Evolutionary conservation across 495 filamentous ascomycete genomes (phyloP).

Genomic region (Podospora pseudopauciseta): DNA sequence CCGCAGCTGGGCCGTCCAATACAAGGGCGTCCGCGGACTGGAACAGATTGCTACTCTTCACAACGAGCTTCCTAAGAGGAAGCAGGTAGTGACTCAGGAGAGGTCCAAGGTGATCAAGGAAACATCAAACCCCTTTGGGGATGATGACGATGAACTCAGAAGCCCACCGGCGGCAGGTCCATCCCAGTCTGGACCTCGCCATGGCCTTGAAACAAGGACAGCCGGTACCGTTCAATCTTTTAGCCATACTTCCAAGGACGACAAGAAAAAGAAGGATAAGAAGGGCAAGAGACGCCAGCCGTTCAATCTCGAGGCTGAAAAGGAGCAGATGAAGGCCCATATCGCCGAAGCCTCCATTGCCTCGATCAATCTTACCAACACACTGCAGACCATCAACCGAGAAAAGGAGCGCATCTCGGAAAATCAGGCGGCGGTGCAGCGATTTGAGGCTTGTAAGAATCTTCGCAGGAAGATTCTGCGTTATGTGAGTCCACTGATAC

Average conservation of each 20-base stretch:
- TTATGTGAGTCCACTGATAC: constrained; percentile 53
- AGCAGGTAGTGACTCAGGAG: constrained; percentile 60
- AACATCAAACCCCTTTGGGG: constrained; percentile 61
- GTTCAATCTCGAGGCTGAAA: constrained; percentile 86
- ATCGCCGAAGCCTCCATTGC: constrained; percentile 85
- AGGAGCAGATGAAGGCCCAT: constrained; percentile 72
- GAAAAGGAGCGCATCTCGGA: constrained; percentile 85
- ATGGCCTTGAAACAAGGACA: constrained; percentile 24
- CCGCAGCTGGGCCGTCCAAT: constrained; percentile 79
- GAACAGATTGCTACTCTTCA: constrained; percentile 74
- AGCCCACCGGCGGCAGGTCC: constrained; percentile 8
- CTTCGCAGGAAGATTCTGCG: constrained; percentile 79
- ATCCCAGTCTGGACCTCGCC: constrained; percentile 28
- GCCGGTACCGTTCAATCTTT: constrained; percentile 35
- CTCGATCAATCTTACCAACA: constrained; percentile 86
- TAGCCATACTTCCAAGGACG: constrained; percentile 38
- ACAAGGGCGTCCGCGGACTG: constrained; percentile 78
- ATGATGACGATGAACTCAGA: constrained; percentile 55
- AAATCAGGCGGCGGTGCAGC: constrained; percentile 66
- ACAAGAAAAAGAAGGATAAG: constrained; percentile 48
- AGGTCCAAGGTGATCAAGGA: constrained; percentile 78
- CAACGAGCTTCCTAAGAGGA: constrained; percentile 57
- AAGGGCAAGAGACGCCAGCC: constrained; percentile 51
- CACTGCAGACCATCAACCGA: constrained; percentile 84
- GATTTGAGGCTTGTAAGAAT: constrained; percentile 82